Percentiles rank a stretch among this genome's conserved stretches.
Conservation (phyloP, 768 basidiomycete species). For the Boletus subparvulus region DNA sequence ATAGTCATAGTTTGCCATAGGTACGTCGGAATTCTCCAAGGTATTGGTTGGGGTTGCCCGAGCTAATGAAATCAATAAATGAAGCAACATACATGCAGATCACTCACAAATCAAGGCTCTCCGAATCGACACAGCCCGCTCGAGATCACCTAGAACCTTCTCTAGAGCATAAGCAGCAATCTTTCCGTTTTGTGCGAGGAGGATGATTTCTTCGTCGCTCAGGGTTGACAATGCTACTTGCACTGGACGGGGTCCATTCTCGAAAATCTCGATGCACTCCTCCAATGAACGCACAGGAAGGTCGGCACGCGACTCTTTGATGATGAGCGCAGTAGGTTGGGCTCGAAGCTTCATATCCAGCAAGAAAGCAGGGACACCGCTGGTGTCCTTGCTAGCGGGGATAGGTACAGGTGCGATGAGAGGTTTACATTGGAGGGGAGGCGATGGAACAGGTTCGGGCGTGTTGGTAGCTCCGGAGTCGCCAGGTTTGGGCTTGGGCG, state of each 20-base stretch:
- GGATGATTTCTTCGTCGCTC: constrained; percentile 89
- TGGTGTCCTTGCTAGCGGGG: constrained; percentile 15
- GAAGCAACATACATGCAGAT: not conserved
- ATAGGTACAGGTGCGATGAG: constrained; percentile 29
- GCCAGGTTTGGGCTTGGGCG: constrained; percentile 14
- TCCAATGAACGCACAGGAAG: constrained; percentile 54
- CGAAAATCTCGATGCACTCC: constrained; percentile 79
- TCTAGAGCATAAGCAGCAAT: constrained; percentile 94
- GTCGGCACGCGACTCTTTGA: constrained; percentile 13
- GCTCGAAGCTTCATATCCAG: constrained; percentile 36
- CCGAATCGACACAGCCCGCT: constrained; percentile 84
- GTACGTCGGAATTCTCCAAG: constrained; percentile 80
- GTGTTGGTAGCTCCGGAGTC: constrained; percentile 20
- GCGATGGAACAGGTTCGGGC: constrained; percentile 18
- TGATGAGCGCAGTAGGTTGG: constrained; percentile 17
- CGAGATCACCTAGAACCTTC: constrained; percentile 86
- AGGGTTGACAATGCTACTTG: constrained; percentile 58
- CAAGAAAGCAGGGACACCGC: constrained; percentile 29
- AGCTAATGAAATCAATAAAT: constrained; percentile 44
- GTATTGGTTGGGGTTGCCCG: constrained; percentile 83
- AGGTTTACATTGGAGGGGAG: constrained; percentile 9
- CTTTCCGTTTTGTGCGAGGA: constrained; percentile 88
- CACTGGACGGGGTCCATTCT: constrained; percentile 65
- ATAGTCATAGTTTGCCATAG: constrained; percentile 88
- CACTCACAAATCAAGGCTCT: constrained; percentile 85